Conservation (phyloP, 2,329 filamentous ascomycete species). For the Amesomyces nigricolor region DNA sequence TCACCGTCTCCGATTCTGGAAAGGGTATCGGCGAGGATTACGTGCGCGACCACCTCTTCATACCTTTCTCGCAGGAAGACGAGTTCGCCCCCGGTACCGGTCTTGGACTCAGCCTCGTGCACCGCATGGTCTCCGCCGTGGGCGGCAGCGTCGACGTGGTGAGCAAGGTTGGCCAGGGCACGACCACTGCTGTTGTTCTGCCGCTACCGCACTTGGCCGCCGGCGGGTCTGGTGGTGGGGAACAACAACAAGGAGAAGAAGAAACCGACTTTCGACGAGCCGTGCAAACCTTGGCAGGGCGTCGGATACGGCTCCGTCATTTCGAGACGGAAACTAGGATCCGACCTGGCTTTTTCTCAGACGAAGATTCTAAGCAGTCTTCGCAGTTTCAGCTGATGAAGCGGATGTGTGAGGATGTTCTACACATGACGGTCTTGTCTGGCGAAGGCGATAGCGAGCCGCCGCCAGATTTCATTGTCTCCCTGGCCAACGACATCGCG, state of each 20-base stretch:
- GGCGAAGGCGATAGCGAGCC: not conserved
- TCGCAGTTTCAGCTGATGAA: not conserved
- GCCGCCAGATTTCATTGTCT: not conserved
- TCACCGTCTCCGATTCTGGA: conserved; percentile 58
- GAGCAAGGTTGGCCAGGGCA: conserved; percentile 35
- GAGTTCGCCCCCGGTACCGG: conserved; percentile 55
- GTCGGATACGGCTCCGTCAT: not conserved
- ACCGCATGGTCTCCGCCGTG: conserved; percentile 52
- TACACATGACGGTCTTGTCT: not conserved
- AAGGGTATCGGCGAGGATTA: conserved; percentile 60
- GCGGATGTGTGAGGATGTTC: not conserved
- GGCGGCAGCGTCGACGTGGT: conserved; percentile 53
- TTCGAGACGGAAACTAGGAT: not conserved
- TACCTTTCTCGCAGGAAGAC: conserved; percentile 60
- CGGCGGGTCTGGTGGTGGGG: not conserved
- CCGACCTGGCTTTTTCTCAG: not conserved
- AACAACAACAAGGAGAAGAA: not conserved
- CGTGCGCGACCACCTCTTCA: conserved; percentile 53
- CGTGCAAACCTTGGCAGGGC: not conserved
- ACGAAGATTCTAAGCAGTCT: not conserved
- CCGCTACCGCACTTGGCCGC: not conserved
- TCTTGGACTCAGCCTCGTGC: conserved; percentile 59
- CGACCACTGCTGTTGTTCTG: conserved; percentile 20
- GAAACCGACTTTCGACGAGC: not conserved
- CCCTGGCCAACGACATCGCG: not conserved